Evolutionary conservation across 1,284 basidiomycete species (phyloP).

Genomic region (Schizophyllum commune): DNA sequence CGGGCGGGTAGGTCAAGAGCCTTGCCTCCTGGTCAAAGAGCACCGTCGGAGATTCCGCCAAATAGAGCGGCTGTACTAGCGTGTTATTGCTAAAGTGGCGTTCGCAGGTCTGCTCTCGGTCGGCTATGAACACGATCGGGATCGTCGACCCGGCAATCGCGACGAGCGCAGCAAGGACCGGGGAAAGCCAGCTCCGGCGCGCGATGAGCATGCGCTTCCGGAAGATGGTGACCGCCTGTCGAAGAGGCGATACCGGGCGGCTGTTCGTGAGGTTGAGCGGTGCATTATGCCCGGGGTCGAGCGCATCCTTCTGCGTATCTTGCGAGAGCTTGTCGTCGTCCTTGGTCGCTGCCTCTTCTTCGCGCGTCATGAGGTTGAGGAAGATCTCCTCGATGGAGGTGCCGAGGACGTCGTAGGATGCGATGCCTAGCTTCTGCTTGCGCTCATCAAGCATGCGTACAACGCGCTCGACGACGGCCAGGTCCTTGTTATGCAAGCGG

Average conservation of each 20-base stretch:
- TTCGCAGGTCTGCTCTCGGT: constrained; percentile 43
- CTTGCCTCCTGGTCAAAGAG: constrained; percentile 5
- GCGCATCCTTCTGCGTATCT: constrained; percentile 10
- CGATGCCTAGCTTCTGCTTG: constrained; percentile 29
- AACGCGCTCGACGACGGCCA: constrained; percentile 43
- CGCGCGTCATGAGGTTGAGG: constrained; percentile 56
- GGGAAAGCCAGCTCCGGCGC: constrained; percentile 62
- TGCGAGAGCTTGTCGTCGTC: constrained; percentile 9
- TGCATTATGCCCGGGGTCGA: constrained; percentile 1
- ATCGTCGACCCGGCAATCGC: constrained; percentile 59
- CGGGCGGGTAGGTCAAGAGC: constrained; percentile 6
- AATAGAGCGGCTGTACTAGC: constrained; percentile 40
- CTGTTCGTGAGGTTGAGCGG: constrained; percentile 40
- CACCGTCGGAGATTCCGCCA: constrained; percentile 13
- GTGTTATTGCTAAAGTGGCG: constrained; percentile 36
- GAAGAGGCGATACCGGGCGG: constrained; percentile 39
- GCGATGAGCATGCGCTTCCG: constrained; percentile 63
- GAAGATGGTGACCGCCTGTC: constrained; percentile 64
- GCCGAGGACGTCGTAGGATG: constrained; percentile 59
- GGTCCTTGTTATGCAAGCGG: constrained; percentile 52
- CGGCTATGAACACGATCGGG: constrained; percentile 56
- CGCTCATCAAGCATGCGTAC: constrained; percentile 47
- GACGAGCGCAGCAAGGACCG: constrained; percentile 50
- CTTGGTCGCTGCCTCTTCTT: constrained; percentile 18
- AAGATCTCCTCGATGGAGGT: constrained; percentile 80